These are phyloP conservation scores for Xylaria sp. DNA, from an alignment of 2,329 filamentous ascomycete genomes.

Conservation along the genomic window DNA sequence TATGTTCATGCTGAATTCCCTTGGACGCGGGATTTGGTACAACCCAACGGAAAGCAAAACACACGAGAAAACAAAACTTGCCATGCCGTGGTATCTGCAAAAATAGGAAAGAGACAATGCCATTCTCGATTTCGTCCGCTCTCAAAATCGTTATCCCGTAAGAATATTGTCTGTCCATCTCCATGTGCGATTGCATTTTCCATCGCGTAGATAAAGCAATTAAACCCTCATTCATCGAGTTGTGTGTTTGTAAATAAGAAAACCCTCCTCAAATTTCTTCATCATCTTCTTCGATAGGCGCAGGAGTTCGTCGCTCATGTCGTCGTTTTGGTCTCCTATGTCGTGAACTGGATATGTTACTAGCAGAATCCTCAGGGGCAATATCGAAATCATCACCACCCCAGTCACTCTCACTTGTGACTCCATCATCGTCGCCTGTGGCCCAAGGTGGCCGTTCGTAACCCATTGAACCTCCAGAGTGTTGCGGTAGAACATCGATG, in stretches of 20 bases:
- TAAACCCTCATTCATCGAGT: background rate
- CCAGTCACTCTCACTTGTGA: constrained; percentile 67
- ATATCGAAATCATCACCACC: constrained; percentile 66
- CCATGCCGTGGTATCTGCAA: constrained; percentile 37
- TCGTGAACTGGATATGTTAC: constrained; percentile 79
- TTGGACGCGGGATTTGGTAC: constrained; percentile 12
- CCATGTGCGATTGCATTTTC: constrained; percentile 13
- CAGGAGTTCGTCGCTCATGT: constrained; percentile 75
- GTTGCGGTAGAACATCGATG: constrained; percentile 64
- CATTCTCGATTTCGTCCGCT: constrained; percentile 21
- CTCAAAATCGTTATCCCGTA: constrained; percentile 27
- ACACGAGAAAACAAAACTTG: constrained; percentile 6
- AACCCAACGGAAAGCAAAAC: constrained; percentile 16
- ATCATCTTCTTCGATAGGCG: constrained; percentile 75
- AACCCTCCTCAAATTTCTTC: constrained; percentile 54
- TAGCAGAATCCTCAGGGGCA: constrained; percentile 81
- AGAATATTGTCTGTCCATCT: constrained; percentile 20
- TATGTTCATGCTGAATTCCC: constrained; percentile 17
- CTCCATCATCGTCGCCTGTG: constrained; percentile 57
- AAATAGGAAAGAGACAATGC: constrained; percentile 12
- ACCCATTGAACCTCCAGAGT: constrained; percentile 60
- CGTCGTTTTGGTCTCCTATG: constrained; percentile 74
- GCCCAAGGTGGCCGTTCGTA: constrained; percentile 61
- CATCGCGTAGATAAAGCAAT: constrained; percentile 16
- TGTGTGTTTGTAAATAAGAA: constrained; percentile 1